Evolutionary conservation across 2,329 filamentous ascomycete species (phyloP).

Genomic region (Cordyceps javanica): DNA sequence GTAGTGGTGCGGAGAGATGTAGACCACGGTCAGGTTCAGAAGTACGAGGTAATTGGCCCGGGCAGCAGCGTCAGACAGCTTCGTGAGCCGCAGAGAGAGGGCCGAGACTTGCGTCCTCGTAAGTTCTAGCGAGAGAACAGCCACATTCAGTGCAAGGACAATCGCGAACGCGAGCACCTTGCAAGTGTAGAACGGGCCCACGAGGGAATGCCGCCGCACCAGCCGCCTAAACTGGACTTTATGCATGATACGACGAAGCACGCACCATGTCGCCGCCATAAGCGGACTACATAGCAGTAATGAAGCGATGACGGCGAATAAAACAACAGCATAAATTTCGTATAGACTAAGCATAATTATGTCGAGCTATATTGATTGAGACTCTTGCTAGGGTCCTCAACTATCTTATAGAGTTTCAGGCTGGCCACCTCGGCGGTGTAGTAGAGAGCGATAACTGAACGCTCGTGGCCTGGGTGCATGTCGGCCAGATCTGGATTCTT

Average conservation of each 20-base stretch:
- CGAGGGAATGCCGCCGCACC: background rate
- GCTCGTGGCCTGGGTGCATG: background rate
- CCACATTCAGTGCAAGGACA: background rate
- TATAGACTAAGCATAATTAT: background rate
- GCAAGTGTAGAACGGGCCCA: background rate
- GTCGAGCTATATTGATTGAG: background rate
- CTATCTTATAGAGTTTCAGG: background rate
- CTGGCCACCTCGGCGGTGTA: background rate
- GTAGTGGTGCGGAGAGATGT: background rate
- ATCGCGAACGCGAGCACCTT: background rate
- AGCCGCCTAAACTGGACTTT: background rate
- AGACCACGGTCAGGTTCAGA: background rate
- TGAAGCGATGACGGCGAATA: background rate
- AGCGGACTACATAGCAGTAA: background rate
- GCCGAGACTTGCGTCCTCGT: background rate
- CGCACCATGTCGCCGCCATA: background rate
- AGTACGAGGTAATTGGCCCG: background rate
- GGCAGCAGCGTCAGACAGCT: background rate
- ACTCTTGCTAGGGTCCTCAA: background rate
- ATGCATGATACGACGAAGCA: background rate
- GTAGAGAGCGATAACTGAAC: background rate
- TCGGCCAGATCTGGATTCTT: background rate
- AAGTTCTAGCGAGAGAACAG: background rate
- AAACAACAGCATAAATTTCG: background rate
- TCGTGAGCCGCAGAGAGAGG: background rate